Conservation (phyloP, 2,329 filamentous ascomycete species). For the Xylaria sp. region DNA sequence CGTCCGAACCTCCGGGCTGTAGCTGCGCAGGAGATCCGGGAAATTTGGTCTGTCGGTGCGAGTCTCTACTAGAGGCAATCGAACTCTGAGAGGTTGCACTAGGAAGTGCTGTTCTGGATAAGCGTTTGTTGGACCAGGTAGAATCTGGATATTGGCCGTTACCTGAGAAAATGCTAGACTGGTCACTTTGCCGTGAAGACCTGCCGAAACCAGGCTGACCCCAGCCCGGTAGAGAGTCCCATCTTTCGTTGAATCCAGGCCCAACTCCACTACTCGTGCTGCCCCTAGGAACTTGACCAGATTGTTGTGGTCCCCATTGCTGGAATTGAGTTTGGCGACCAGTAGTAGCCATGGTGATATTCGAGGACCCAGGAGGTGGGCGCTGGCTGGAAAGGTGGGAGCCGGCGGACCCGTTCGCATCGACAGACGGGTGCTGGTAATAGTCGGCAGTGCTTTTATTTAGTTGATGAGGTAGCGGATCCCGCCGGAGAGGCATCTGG, state of each 20-base stretch:
- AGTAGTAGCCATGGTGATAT: constrained; percentile 73
- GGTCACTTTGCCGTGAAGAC: constrained; percentile 49
- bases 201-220: constrained; percentile 35
- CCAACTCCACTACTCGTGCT: constrained; percentile 57
- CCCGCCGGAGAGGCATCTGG: constrained; percentile 66
- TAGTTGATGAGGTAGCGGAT: constrained; percentile 81
- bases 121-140: constrained; percentile 47
- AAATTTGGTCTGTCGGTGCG: constrained; percentile 62
- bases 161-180: constrained; percentile 63
- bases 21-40: constrained; percentile 45
- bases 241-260: constrained; percentile 64
- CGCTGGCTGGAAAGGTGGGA: constrained; percentile 66
- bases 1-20: constrained; percentile 50
- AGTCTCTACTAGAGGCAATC: constrained; percentile 58
- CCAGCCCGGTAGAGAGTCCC: constrained; percentile 57
- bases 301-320: constrained; percentile 67
- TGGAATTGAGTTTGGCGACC: constrained; percentile 77
- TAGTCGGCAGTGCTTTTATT: constrained; percentile 80
- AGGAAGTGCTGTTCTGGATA: constrained; percentile 57
- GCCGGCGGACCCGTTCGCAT: constrained; percentile 59
- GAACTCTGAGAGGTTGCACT: constrained; percentile 63
- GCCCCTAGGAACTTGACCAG: constrained; percentile 46
- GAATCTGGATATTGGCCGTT: constrained; percentile 53
- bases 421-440: constrained; percentile 85
- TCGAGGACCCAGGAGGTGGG: constrained; percentile 61